phyloP scores from a whole-genome alignment of 2,329 filamentous ascomycete species.

The Xenoacremonium recifei region DNA sequence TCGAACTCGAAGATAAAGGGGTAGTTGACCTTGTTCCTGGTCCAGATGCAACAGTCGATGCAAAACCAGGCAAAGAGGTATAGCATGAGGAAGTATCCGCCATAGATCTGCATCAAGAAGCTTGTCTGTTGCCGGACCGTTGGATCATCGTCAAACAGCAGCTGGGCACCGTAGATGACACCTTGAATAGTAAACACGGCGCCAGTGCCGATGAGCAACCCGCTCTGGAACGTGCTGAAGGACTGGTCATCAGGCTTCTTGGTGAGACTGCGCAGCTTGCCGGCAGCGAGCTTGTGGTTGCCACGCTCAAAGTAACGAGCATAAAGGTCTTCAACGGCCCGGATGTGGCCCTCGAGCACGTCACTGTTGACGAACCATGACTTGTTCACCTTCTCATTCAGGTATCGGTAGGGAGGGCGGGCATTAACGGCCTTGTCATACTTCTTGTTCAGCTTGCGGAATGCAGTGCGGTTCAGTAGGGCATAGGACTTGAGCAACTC shows the following conservation, averaged over 20 bases:
- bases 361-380: constrained; percentile 92
- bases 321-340: constrained; percentile 85
- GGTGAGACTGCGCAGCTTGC: constrained; percentile 76
- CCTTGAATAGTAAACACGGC: constrained; percentile 66
- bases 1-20: constrained; percentile 97
- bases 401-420: constrained; percentile 74
- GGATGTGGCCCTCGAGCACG: constrained; percentile 75
- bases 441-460: constrained; percentile 98
- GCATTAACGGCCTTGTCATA: constrained; percentile 90
- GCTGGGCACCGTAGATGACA: constrained; percentile 56
- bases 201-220: constrained; percentile 67
- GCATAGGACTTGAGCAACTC: constrained; percentile 92
- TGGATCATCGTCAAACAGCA: constrained; percentile 50
- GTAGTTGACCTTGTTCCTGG: constrained; percentile 86
- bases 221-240: constrained; percentile 57
- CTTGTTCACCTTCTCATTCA: constrained; percentile 88
- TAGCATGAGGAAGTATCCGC: constrained; percentile 83
- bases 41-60: constrained; percentile 81
- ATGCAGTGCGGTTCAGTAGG: constrained; percentile 85
- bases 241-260: constrained; percentile 57
- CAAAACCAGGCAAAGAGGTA: constrained; percentile 82
- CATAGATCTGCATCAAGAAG: constrained; percentile 86
- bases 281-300: constrained; percentile 86
- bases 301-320: constrained; percentile 91
- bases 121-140: constrained; percentile 52